Evolutionary conservation across 2,329 filamentous ascomycete genomes (phyloP).

Genomic region (Sporothrix dimorphospora): DNA sequence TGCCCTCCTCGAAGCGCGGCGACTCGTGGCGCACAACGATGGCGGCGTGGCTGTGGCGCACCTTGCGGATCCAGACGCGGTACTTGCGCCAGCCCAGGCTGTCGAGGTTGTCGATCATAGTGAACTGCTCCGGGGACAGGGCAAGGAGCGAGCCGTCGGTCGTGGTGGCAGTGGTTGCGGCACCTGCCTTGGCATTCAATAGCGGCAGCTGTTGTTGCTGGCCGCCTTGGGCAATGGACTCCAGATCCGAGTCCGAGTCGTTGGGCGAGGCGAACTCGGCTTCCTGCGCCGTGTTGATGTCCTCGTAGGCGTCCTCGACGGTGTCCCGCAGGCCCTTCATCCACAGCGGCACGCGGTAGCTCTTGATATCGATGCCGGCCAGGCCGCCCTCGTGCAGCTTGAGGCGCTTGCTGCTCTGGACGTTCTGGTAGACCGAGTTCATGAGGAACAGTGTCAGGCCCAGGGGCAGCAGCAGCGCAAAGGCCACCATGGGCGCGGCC

Average conservation of each 20-base stretch:
- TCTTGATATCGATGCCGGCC: slow-evolving; percentile 66
- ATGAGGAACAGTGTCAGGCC: slow-evolving; percentile 71
- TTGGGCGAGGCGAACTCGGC: slow-evolving; percentile 70
- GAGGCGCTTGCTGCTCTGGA: slow-evolving; percentile 75
- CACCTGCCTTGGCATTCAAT: slow-evolving; percentile 31
- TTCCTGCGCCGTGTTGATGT: slow-evolving; percentile 67
- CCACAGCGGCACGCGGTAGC: slow-evolving; percentile 76
- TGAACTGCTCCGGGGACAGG: slow-evolving; percentile 77
- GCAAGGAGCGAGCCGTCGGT: slow-evolving; percentile 70
- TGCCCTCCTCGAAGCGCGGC: slow-evolving; percentile 72
- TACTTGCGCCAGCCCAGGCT: slow-evolving; percentile 66
- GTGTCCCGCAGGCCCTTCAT: slow-evolving; percentile 75
- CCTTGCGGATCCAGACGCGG: slow-evolving; percentile 74
- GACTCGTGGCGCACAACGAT: slow-evolving; percentile 79
- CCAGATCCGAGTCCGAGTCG: slow-evolving; percentile 41
- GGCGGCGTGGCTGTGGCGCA: slow-evolving; percentile 82
- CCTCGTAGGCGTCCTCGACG: slow-evolving; percentile 78
- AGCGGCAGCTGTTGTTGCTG: slow-evolving; percentile 3
- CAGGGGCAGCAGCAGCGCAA: slow-evolving; percentile 74
- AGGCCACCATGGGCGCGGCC: slow-evolving; percentile 57
- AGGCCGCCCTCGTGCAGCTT: slow-evolving; percentile 73
- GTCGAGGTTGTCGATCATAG: slow-evolving; percentile 80
- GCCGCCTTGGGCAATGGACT: slow-evolving; percentile 39
- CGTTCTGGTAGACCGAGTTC: slow-evolving; percentile 76
- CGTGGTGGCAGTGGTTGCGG: slow-evolving; percentile 21